phyloP scores from a whole-genome alignment of 768 basidiomycete species.

The Macrocybe gigantea region DNA sequence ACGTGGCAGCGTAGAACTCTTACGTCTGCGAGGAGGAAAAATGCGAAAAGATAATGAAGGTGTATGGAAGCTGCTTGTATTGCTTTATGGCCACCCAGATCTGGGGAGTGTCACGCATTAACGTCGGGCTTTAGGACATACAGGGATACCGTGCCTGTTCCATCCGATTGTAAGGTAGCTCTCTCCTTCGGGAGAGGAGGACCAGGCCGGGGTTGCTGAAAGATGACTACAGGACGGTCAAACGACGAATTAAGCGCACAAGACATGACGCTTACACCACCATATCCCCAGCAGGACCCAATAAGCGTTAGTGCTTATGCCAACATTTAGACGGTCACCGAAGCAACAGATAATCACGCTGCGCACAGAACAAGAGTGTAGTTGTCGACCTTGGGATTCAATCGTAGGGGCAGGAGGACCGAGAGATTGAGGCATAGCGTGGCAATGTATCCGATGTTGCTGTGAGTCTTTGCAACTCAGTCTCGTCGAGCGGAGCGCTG shows the following conservation, averaged over 20 bases:
- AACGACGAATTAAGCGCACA: background rate
- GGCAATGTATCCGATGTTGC: conserved; percentile 69
- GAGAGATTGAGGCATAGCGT: conserved; percentile 64
- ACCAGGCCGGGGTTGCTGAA: conserved; percentile 80
- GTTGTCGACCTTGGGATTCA: conserved; percentile 63
- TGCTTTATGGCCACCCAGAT: conserved; percentile 75
- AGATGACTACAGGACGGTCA: conserved; percentile 49
- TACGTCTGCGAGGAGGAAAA: conserved; percentile 77
- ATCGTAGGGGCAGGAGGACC: conserved; percentile 55
- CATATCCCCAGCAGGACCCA: conserved; percentile 80
- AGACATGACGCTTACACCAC: conserved; percentile 61
- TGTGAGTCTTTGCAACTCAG: conserved; percentile 46
- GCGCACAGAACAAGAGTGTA: conserved; percentile 67
- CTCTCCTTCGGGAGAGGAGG: conserved; percentile 71
- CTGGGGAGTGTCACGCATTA: conserved; percentile 24
- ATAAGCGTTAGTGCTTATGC: conserved; percentile 56
- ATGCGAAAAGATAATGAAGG: conserved; percentile 76
- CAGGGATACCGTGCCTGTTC: conserved; percentile 55
- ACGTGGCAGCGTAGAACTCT: conserved; percentile 7
- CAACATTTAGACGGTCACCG: background rate
- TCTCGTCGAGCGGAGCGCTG: background rate
- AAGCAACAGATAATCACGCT: background rate
- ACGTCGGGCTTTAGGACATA: background rate
- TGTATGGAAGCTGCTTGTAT: conserved; percentile 74
- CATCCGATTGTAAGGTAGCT: conserved; percentile 78